A percentile compares a stretch with the other conserved stretches of the same genome.
phyloP scores from a whole-genome alignment of 164 flowering plant genomes.

The Aristolochia fimbriata region DNA sequence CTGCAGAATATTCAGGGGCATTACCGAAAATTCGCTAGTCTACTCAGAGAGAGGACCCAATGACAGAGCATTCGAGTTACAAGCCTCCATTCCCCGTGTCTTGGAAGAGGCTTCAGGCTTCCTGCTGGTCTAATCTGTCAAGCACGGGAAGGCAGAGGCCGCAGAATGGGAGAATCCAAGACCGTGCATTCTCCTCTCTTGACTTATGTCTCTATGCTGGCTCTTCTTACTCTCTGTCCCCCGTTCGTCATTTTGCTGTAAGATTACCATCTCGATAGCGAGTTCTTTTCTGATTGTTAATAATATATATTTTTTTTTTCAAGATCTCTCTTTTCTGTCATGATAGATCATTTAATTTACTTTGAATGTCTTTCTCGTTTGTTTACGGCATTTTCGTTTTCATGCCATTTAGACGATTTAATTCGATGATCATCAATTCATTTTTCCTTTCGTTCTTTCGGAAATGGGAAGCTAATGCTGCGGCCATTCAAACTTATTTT shows the following conservation, averaged over 20 bases:
- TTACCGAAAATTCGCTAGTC: too few species aligned
- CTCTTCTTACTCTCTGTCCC: slow-evolving; percentile 81
- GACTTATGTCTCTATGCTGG: slow-evolving; percentile 71
- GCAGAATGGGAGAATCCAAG: slow-evolving; percentile 42
- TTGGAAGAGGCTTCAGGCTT: too few species aligned
- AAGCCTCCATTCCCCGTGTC: too few species aligned
- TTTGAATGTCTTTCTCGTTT: background rate
- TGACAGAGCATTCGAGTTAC: too few species aligned
- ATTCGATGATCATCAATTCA: background rate
- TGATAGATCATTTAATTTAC: background rate
- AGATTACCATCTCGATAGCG: slow-evolving; percentile 10
- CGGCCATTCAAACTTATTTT: too few species aligned
- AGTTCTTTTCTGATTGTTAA: background rate
- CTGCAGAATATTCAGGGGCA: too few species aligned
- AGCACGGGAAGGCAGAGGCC: slow-evolving; percentile 9
- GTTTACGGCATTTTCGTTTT: background rate
- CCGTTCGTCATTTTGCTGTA: slow-evolving; percentile 93
- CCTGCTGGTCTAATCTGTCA: too few species aligned
- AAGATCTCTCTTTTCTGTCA: background rate
- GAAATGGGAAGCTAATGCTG: background rate
- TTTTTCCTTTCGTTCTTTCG: background rate
- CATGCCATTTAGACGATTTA: background rate
- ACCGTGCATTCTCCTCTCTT: slow-evolving; percentile 74
- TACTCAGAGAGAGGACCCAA: too few species aligned
- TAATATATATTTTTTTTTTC: background rate